phyloP scores from a whole-genome alignment of 2,329 filamentous ascomycete genomes.

The Pseudopithomyces chartarum region DNA sequence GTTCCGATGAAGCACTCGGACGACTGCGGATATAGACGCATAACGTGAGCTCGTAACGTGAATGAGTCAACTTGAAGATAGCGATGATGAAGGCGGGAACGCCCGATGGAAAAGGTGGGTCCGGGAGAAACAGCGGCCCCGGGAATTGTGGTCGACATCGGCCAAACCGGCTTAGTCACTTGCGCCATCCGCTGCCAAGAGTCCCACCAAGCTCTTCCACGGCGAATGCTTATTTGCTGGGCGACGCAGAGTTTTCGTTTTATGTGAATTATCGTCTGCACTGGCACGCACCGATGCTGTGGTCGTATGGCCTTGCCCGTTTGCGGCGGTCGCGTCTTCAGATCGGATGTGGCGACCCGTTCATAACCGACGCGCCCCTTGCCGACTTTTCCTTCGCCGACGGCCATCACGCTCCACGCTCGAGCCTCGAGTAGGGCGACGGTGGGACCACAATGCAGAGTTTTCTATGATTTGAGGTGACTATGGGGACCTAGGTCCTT shows the following conservation, averaged over 20 bases:
- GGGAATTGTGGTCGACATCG: conserved; percentile 8
- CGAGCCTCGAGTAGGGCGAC: conserved; percentile 9
- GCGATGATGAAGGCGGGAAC: not conserved
- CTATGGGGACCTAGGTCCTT: not conserved
- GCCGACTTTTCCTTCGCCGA: conserved; percentile 25
- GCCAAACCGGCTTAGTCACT: conserved; percentile 18
- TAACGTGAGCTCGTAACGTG: not conserved
- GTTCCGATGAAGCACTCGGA: no score
- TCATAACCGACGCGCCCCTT: conserved; percentile 27
- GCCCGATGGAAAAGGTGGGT: not conserved
- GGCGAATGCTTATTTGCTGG: conserved; percentile 18
- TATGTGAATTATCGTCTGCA: conserved; percentile 5
- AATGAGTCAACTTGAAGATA: conserved; percentile 3
- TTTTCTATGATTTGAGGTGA: conserved; percentile 5
- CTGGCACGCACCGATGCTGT: conserved; percentile 11
- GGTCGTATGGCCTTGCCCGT: conserved; percentile 9
- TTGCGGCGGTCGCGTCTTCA: conserved; percentile 9
- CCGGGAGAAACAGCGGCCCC: not conserved
- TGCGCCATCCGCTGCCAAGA: conserved; percentile 30
- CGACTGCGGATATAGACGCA: no score
- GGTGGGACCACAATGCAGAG: conserved; percentile 37
- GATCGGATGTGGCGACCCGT: conserved; percentile 22
- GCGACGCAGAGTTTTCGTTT: conserved; percentile 34
- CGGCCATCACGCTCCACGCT: not conserved
- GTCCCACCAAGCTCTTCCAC: conserved; percentile 17